Evolutionary conservation across 495 filamentous ascomycete genomes (phyloP).

Genomic region (Neurospora sp.): DNA sequence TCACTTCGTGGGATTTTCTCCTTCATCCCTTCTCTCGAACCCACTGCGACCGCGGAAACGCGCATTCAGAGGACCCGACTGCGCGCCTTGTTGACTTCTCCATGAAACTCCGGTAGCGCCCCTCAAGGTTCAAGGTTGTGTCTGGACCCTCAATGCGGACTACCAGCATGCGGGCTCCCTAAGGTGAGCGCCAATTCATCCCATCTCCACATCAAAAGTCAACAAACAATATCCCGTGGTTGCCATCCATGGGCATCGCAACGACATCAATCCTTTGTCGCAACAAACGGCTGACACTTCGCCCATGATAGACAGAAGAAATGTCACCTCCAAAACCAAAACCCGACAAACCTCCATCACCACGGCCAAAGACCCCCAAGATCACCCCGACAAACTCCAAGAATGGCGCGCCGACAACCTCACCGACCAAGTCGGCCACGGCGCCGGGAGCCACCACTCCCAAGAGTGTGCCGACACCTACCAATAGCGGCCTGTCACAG

Average conservation of each 20-base stretch:
- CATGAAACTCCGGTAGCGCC: neutral
- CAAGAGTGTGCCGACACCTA: constrained; percentile 30
- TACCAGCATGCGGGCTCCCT: neutral
- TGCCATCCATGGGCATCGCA: neutral
- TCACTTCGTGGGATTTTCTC: neutral
- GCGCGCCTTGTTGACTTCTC: neutral
- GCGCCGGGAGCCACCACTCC: constrained; percentile 20
- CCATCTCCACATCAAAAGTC: no score
- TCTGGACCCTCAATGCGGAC: neutral
- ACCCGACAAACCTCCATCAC: constrained; percentile 12
- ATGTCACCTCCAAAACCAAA: constrained; percentile 21
- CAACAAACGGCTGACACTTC: constrained; percentile 9
- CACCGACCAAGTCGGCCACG: constrained; percentile 15
- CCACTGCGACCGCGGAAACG: neutral
- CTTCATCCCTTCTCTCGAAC: neutral
- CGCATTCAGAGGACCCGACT: neutral
- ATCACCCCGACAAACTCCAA: constrained; percentile 12
- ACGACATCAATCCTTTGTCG: neutral
- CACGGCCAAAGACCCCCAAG: constrained; percentile 11
- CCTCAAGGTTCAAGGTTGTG: neutral
- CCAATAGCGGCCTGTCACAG: constrained; percentile 15
- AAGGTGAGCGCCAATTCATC: neutral
- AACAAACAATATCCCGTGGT: neutral
- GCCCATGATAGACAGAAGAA: constrained; percentile 8
- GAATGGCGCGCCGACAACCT: constrained; percentile 17